These are phyloP conservation scores for Ogataea philodendri DNA, from an alignment of 805 yeast genomes.

Conservation along the genomic window DNA sequence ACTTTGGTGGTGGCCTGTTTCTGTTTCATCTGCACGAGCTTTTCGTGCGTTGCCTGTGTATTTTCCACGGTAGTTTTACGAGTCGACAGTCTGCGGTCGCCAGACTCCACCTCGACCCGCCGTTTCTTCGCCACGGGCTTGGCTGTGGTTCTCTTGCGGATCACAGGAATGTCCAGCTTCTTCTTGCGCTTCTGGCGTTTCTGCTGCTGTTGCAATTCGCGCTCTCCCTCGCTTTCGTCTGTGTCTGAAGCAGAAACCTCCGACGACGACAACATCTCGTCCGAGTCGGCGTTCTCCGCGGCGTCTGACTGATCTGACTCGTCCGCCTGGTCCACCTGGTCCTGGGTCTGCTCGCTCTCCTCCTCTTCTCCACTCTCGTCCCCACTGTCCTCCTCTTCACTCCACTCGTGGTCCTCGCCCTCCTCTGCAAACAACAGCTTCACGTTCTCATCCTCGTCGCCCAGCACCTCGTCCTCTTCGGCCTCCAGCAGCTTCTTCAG, in stretches of 20 bases:
- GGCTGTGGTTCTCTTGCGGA: slow-evolving; percentile 28
- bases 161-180: slow-evolving; percentile 39
- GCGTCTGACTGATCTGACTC: slow-evolving; percentile 33
- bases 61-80: slow-evolving; percentile 75
- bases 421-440: slow-evolving; percentile 67
- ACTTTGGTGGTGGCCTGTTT: slow-evolving; percentile 38
- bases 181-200: slow-evolving; percentile 17
- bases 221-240: slow-evolving; percentile 55
- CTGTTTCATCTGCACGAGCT: slow-evolving; percentile 65
- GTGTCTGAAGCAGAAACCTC: slow-evolving; percentile 49
- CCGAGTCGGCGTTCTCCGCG: slow-evolving; percentile 34
- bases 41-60: slow-evolving; percentile 72
- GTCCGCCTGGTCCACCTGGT: slow-evolving; percentile 24
- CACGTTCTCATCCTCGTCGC: slow-evolving; percentile 75
- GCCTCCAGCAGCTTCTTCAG: slow-evolving; percentile 69
- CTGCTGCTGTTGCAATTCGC: slow-evolving; percentile 36
- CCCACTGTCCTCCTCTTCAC: slow-evolving; percentile 35
- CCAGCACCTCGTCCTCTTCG: slow-evolving; percentile 38
- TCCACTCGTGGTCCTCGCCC: slow-evolving; percentile 52
- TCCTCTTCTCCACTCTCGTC: slow-evolving; percentile 33
- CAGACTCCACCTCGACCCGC: slow-evolving; percentile 23
- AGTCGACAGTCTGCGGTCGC: slow-evolving; percentile 67
- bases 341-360: slow-evolving; percentile 15
- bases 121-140: slow-evolving; percentile 27
- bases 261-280: slow-evolving; percentile 56